Evolutionary conservation across 2,329 filamentous ascomycete species (phyloP).

Genomic region (Penicillium glabrum): DNA sequence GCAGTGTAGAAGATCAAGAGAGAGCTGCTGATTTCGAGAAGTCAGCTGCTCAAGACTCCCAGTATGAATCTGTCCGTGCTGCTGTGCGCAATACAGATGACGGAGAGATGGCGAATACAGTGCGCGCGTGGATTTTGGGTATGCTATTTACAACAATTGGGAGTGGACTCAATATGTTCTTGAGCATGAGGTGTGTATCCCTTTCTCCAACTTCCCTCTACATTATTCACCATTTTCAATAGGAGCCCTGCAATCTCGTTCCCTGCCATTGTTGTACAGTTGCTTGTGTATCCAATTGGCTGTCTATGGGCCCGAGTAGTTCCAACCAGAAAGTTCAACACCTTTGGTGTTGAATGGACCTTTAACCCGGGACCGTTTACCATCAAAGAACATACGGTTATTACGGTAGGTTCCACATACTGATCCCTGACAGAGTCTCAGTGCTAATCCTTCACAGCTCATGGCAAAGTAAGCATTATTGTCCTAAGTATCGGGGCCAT

Average conservation of each 20-base stretch:
- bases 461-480: slow-evolving; percentile 17
- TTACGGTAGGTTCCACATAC: slow-evolving; percentile 40
- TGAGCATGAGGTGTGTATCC: slow-evolving; percentile 45
- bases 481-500: not conserved
- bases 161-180: slow-evolving; percentile 59
- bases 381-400: slow-evolving; percentile 42
- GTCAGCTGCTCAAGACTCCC: slow-evolving; percentile 58
- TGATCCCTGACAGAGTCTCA: not conserved
- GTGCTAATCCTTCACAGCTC: slow-evolving; percentile 2
- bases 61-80: slow-evolving; percentile 62
- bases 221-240: not conserved
- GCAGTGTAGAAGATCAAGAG: slow-evolving; percentile 56
- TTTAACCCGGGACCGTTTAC: slow-evolving; percentile 40
- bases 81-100: slow-evolving; percentile 63
- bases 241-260: slow-evolving; percentile 53
- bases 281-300: slow-evolving; percentile 55
- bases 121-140: slow-evolving; percentile 62
- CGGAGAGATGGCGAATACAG: slow-evolving; percentile 60
- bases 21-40: slow-evolving; percentile 54
- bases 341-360: slow-evolving; percentile 33
- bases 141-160: slow-evolving; percentile 56
- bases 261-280: slow-evolving; percentile 58
- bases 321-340: slow-evolving; percentile 31
- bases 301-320: slow-evolving; percentile 34
- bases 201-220: not conserved